Evolutionary conservation across 78 protist species (phyloP), one percentile per base, ranked within the genome.

Genomic region (Planoprotostelium fungivorum): DNA sequence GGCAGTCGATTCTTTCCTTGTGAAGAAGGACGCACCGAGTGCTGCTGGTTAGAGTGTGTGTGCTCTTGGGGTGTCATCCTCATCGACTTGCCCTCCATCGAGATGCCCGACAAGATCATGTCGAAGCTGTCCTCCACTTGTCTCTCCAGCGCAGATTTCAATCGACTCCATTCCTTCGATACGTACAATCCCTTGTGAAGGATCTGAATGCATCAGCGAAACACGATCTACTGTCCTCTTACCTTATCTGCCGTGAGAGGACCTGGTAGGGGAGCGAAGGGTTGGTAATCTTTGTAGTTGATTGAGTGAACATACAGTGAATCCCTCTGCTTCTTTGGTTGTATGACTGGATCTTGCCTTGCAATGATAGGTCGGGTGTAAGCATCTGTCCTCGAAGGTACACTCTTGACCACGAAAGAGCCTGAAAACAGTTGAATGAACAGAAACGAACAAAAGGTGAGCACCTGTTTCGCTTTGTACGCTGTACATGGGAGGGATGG

Each of bases 61-160:
- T n/a, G n/a, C n/a, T n/a, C n/a, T n/a, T n/a, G n/a, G n/a, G n/a
- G n/a, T n/a, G n/a, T n/a, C 73, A 51, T 51, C 73, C 16, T 51
- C 73, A 51, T 16, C 5, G 31, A 5, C 5, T 51, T 5, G 5
- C 73, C 73, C 73, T 51, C 73, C 73, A 51, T 51, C 16, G 73
- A 5, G 31, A 51, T 51, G 5, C 73, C 73, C 5, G 31, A 25
- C 31, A 51, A 16, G 5, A 51, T 51, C 73, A 51, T 5, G 16
- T 51, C 73, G 73, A 51, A 51, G 73, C 31, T 51, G 73, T 51
- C 73, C 73, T 51, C 73, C 73, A 51, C 73, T 51, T 51, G 73
- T 51, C 73, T 51, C 73, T 51, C 73, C 5, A 51, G 73, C 5
- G 73, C 73, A 51, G 16, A 25, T 16, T 51, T 51, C 73, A 51